Percentiles rank a stretch among this genome's conserved stretches.
These are phyloP conservation scores for Aspergillus calidoustus DNA, from an alignment of 2,329 filamentous ascomycete genomes.

Conservation along the genomic window DNA sequence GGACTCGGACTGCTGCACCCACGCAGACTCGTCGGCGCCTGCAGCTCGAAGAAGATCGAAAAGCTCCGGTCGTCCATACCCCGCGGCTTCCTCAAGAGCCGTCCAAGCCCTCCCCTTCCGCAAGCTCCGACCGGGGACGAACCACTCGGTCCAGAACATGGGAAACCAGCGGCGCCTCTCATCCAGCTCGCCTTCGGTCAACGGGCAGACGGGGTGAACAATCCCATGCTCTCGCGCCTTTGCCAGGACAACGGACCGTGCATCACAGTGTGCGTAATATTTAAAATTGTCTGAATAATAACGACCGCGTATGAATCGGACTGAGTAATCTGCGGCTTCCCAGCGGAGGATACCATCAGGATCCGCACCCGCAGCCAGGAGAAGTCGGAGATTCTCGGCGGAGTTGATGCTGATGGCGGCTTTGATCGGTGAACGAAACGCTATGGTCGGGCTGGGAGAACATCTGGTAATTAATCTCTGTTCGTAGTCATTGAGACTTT, in stretches of 20 bases:
- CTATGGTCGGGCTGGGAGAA: background rate
- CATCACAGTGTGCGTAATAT: background rate
- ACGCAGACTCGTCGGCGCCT: conserved; percentile 22
- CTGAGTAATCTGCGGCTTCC: conserved; percentile 15
- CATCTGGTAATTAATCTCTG: background rate
- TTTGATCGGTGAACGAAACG: conserved; percentile 13
- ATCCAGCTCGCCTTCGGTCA: conserved; percentile 18
- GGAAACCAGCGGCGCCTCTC: conserved; percentile 18
- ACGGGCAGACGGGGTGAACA: conserved; percentile 10
- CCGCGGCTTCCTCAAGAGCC: conserved; percentile 19
- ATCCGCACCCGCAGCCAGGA: conserved; percentile 16
- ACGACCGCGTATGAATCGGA: conserved; percentile 14
- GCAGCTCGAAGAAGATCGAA: conserved; percentile 17
- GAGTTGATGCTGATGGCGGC: conserved; percentile 14
- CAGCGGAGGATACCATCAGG: conserved; percentile 1
- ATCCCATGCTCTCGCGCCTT: conserved; percentile 15
- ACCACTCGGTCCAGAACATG: conserved; percentile 22
- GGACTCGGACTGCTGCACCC: conserved; percentile 1
- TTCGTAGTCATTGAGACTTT: background rate
- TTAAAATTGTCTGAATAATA: background rate
- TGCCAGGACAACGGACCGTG: conserved; percentile 3
- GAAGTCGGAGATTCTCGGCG: conserved; percentile 9
- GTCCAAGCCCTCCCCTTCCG: conserved; percentile 12
- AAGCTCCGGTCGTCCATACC: conserved; percentile 2
- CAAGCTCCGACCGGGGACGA: conserved; percentile 15